phyloP scores from a whole-genome alignment of 2,329 filamentous ascomycete genomes.

The Fusarium setosum region DNA sequence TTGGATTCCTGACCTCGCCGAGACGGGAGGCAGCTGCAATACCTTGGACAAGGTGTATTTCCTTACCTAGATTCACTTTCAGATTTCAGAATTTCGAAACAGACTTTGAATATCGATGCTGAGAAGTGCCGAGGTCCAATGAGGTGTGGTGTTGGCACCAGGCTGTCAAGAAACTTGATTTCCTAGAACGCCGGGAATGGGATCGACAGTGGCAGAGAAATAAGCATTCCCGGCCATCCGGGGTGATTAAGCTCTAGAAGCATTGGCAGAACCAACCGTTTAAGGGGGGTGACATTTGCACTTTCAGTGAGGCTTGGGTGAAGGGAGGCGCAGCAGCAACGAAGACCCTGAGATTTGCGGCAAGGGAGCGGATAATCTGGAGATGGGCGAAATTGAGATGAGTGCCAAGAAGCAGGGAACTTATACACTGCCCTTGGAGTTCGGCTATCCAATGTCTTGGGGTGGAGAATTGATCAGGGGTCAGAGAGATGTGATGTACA shows the following conservation, averaged over 20 bases:
- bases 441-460: background rate
- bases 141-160: background rate
- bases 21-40: constrained; percentile 21
- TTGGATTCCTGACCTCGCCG: constrained; percentile 25
- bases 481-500: no score
- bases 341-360: constrained; percentile 29
- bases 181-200: background rate
- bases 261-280: constrained; percentile 22
- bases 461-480: background rate
- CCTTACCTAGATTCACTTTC: constrained; percentile 21
- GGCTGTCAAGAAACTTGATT: constrained; percentile 1
- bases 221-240: constrained; percentile 5
- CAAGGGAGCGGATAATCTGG: background rate
- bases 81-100: background rate
- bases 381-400: constrained; percentile 9
- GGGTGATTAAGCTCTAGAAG: constrained; percentile 1
- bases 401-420: constrained; percentile 22
- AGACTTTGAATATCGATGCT: background rate
- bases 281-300: constrained; percentile 22
- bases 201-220: background rate
- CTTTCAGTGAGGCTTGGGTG: background rate
- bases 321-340: constrained; percentile 31
- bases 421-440: constrained; percentile 15
- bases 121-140: constrained; percentile 9
- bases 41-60: constrained; percentile 28